Base-by-base conservation (phyloP, 176 grass and related monocot species). In the Avena eriantha region DNA sequence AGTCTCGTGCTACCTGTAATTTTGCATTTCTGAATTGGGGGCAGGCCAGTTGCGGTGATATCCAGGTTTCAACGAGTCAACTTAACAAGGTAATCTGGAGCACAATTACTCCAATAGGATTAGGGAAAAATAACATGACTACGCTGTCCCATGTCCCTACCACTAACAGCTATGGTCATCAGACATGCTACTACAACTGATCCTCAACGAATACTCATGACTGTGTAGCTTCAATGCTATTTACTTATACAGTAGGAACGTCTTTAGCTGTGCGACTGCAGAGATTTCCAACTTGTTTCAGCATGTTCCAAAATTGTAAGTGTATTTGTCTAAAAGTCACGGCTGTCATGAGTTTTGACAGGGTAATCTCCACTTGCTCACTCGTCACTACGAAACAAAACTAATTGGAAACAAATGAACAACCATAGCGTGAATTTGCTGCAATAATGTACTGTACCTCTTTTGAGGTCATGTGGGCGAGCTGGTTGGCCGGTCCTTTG, bases 401-500 rank as follows among this genome's bases (percentile, higher is more conserved):
- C 47, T 29, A 33, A 59, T 36, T 60, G 8, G 11, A 66, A 80
- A 24, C 80, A 56, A 23, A 46, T 33, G 19, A 71, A 55, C 35
- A 59, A 11, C 4, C 4, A 55, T 35, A 7, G 4, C 29, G 16
- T 1, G 21, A 73, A 45, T 64, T 15, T 24, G 21, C 33, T 59
- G 24, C 17, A 49, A 50, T 29, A 76, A 3, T 16, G 39, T 23
- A 14, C 10, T 10, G 18, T 93, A 98, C 97, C 97, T 99, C 97
- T 83, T 90, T 99, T 45, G 97, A 99, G 13, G 85, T 92, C 97
- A 99, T 99, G 87, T 96, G 97, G 39, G 92, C 84, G 31, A 99
- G 75, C 80, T 99, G 97, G 87, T 86, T 94, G 3, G 84, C 73
- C 1, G 97, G 94, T 0, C 97, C 97, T 77, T 93, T 99, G 26